phyloP scores from a whole-genome alignment of 768 basidiomycete genomes.

The Baorangia bicolor region DNA sequence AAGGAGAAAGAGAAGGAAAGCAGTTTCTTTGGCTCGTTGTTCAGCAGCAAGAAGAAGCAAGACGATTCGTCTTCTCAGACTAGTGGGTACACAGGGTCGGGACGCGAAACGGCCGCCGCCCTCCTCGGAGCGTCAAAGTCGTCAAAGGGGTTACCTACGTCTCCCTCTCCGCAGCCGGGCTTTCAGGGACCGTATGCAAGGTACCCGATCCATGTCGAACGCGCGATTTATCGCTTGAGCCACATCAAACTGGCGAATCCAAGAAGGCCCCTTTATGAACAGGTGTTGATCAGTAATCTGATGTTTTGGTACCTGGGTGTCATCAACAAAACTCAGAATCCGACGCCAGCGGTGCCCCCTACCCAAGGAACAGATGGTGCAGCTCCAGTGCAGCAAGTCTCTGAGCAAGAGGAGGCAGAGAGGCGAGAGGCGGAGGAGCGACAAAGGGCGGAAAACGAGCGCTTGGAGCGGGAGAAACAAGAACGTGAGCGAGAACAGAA shows the following conservation, averaged over 20 bases:
- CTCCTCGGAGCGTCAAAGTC: constrained; percentile 83
- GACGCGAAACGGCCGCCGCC: constrained; percentile 84
- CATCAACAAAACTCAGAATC: constrained; percentile 85
- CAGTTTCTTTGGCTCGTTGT: constrained; percentile 90
- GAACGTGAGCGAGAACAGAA: constrained; percentile 52
- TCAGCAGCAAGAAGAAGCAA: constrained; percentile 85
- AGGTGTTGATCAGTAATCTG: constrained; percentile 87
- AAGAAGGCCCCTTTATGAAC: constrained; percentile 93
- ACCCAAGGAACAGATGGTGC: constrained; percentile 27
- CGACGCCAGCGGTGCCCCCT: constrained; percentile 37
- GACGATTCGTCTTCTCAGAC: constrained; percentile 55
- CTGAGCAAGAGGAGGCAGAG: constrained; percentile 36
- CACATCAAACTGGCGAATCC: constrained; percentile 99
- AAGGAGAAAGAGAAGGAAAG: constrained; percentile 57
- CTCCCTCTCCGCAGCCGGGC: constrained; percentile 53
- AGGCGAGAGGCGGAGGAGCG: constrained; percentile 42
- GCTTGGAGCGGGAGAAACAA: constrained; percentile 55
- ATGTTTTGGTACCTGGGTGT: constrained; percentile 99
- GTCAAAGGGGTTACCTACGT: constrained; percentile 61
- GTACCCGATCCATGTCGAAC: constrained; percentile 98
- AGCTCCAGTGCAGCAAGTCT: constrained; percentile 27
- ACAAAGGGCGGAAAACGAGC: constrained; percentile 41
- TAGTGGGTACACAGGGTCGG: constrained; percentile 44
- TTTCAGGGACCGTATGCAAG: constrained; percentile 56
- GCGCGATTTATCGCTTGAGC: constrained; percentile 94